Conservation (phyloP, 768 basidiomycete species). For the Kwoniella europaea region DNA sequence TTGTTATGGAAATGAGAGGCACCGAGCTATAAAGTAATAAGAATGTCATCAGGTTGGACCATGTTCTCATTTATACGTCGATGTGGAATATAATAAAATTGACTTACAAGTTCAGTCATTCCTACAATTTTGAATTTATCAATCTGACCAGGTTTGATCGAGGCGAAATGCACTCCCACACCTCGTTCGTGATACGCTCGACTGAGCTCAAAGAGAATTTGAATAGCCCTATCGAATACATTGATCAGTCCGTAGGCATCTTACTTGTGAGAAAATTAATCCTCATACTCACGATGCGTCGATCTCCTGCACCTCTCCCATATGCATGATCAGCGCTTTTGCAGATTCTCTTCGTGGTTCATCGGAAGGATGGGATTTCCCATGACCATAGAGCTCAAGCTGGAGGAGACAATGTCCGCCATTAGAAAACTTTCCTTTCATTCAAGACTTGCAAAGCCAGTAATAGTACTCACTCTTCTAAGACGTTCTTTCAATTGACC, state of each 20-base stretch:
- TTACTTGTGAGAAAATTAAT: no score
- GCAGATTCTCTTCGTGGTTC: constrained; percentile 74
- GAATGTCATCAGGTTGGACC: no score
- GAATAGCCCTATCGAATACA: constrained; percentile 61
- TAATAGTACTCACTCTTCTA: constrained; percentile 64
- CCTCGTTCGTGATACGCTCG: constrained; percentile 73
- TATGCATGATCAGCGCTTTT: constrained; percentile 82
- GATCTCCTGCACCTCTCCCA: constrained; percentile 80
- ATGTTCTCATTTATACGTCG: no score
- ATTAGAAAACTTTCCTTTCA: no score
- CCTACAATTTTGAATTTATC: constrained; percentile 54
- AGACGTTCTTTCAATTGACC: constrained; percentile 80
- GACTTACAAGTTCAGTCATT: constrained; percentile 49
- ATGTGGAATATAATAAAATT: neutral
- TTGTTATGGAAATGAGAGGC: constrained; percentile 48
- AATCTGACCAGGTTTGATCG: constrained; percentile 49
- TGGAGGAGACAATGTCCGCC: constrained; percentile 51
- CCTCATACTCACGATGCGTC: constrained; percentile 76
- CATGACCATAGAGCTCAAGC: constrained; percentile 84
- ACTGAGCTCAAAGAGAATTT: constrained; percentile 78
- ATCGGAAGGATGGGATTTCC: constrained; percentile 84
- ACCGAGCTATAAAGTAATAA: constrained; percentile 27
- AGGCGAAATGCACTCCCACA: constrained; percentile 58
- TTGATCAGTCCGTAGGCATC: no score
- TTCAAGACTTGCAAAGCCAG: no score